phyloP scores from a whole-genome alignment of 345 rosid genomes.

The Brassica incana region DNA sequence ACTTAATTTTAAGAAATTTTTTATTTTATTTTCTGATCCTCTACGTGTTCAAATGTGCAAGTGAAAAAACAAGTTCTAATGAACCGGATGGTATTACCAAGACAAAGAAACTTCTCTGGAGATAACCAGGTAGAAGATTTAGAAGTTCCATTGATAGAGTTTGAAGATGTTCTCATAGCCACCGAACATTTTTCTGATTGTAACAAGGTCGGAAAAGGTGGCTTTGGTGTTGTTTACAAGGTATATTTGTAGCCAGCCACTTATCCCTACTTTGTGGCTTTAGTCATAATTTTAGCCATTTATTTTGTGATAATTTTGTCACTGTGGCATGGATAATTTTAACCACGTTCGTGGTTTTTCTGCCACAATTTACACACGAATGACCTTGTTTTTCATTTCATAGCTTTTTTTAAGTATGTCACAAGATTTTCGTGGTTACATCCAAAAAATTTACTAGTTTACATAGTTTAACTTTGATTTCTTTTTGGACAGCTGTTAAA shows the following conservation, averaged over 20 bases:
- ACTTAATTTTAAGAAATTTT: neutral
- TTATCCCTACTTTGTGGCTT: too few relatives aligned
- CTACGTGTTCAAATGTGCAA: neutral
- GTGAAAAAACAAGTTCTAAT: neutral
- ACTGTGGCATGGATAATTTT: too few relatives aligned
- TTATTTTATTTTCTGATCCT: neutral
- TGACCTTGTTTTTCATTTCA: too few relatives aligned
- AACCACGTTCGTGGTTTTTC: too few relatives aligned
- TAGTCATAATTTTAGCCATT: too few relatives aligned
- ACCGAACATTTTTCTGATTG: neutral
- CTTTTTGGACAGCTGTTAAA: too few relatives aligned
- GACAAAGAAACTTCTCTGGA: neutral
- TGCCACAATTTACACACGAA: too few relatives aligned
- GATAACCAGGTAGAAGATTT: neutral
- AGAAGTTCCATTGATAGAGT: neutral
- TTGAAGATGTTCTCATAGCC: neutral
- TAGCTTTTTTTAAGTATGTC: too few relatives aligned
- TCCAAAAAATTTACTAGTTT: too few relatives aligned
- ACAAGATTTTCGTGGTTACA: too few relatives aligned
- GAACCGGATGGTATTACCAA: neutral
- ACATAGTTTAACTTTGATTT: too few relatives aligned
- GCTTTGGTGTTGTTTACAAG: neutral
- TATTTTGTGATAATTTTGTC: too few relatives aligned
- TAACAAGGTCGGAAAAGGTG: neutral
- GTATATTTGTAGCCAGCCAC: neutral